Evolutionary conservation across 1,284 basidiomycete genomes (phyloP).

Genomic region (Rhodotorula sp.): DNA sequence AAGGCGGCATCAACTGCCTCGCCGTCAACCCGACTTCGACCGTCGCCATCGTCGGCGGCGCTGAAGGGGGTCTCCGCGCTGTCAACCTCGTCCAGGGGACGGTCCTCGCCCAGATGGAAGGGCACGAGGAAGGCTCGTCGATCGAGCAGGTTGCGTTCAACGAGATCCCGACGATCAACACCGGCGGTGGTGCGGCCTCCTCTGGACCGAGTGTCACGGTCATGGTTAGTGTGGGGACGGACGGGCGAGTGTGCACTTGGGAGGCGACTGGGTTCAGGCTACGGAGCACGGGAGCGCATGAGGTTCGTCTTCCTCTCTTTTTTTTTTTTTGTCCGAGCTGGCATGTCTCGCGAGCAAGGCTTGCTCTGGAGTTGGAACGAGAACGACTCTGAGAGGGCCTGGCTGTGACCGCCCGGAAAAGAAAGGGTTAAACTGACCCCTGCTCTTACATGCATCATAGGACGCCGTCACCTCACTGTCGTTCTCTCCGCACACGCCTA

Average conservation of each 20-base stretch:
- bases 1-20: conserved; percentile 77
- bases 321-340: neutral
- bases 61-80: conserved; percentile 76
- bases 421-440: conserved; percentile 55
- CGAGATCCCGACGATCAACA: conserved; percentile 54
- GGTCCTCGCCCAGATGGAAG: conserved; percentile 72
- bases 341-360: conserved; percentile 7
- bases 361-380: neutral
- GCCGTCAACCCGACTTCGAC: conserved; percentile 80
- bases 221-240: conserved; percentile 80
- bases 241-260: conserved; percentile 92
- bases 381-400: too few species aligned
- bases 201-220: conserved; percentile 54
- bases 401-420: too few species aligned
- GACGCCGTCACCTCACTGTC: conserved; percentile 79
- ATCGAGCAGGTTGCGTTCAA: conserved; percentile 85
- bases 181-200: conserved; percentile 20
- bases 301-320: conserved; percentile 56
- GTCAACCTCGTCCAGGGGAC: conserved; percentile 83
- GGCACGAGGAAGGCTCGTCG: conserved; percentile 80
- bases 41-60: conserved; percentile 82
- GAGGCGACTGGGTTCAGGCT: conserved; percentile 81
- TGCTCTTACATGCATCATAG: conserved; percentile 71
- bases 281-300: conserved; percentile 73
- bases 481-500: conserved; percentile 65